A percentile compares a stretch with the other conserved stretches of the same genome.
These are phyloP conservation scores for Apiospora rasikravindrae DNA, from an alignment of 2,329 filamentous ascomycete species.

Conservation along the genomic window DNA sequence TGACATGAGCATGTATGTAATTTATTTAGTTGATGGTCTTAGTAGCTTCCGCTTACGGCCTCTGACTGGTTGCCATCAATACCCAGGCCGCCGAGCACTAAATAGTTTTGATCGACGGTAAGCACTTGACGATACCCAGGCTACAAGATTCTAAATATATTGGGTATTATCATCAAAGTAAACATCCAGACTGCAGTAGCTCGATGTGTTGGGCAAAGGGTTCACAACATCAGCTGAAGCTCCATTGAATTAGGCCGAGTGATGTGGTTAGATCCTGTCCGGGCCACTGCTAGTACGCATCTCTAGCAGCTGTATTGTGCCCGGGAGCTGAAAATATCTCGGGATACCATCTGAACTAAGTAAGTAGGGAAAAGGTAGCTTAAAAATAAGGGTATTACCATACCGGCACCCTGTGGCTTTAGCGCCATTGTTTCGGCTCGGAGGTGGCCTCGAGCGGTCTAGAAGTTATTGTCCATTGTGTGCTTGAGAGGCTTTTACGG, in stretches of 20 bases:
- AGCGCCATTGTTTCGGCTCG: slow-evolving; percentile 7
- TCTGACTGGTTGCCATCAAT: background rate
- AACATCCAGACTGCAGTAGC: background rate
- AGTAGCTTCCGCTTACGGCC: background rate
- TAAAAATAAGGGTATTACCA: background rate
- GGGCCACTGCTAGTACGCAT: background rate
- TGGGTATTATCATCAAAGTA: background rate
- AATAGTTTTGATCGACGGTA: background rate
- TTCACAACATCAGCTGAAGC: background rate
- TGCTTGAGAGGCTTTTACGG: background rate
- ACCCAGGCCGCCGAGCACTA: background rate
- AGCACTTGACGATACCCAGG: background rate
- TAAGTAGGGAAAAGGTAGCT: background rate
- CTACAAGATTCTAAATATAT: background rate
- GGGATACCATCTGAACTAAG: background rate
- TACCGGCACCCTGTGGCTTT: background rate
- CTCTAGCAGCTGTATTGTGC: background rate
- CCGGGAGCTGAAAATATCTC: background rate
- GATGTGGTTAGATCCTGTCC: background rate
- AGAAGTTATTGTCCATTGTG: background rate
- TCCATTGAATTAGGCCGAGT: background rate
- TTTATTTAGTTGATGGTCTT: background rate
- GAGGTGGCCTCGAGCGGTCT: background rate
- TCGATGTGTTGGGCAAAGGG: background rate
- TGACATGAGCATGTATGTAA: too few species aligned